These are phyloP conservation scores for Monilinia fructigena DNA, from an alignment of 2,329 filamentous ascomycete species.

Conservation along the genomic window DNA sequence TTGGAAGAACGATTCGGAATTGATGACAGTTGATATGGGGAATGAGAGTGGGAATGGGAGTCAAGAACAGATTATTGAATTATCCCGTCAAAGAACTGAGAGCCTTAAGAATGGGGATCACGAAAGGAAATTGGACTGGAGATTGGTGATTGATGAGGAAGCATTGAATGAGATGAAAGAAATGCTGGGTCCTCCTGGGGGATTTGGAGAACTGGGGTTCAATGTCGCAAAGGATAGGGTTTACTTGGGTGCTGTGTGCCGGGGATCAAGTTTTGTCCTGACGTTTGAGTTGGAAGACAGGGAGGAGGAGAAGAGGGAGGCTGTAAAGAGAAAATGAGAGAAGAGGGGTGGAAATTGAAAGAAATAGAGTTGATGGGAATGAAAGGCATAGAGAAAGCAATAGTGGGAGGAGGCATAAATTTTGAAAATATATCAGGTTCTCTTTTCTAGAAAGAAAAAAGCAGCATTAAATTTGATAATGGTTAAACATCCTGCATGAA, in stretches of 20 bases:
- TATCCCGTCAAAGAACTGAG: slow-evolving; percentile 6
- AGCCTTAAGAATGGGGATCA: neutral
- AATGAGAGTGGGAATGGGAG: neutral
- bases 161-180: slow-evolving; percentile 30
- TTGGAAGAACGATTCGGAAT: neutral
- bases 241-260: slow-evolving; percentile 26
- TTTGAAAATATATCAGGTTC: neutral
- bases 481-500: neutral
- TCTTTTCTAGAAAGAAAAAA: neutral
- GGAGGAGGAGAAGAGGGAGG: neutral
- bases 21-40: neutral
- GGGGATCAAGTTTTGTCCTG: slow-evolving; percentile 25
- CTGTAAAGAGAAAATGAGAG: too few species aligned
- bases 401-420: neutral
- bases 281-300: slow-evolving; percentile 11
- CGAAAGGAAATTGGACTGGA: slow-evolving; percentile 27
- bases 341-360: neutral
- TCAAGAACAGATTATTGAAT: slow-evolving; percentile 13
- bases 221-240: slow-evolving; percentile 24
- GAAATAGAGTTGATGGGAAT: neutral
- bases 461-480: neutral
- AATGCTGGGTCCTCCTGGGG: slow-evolving; percentile 27
- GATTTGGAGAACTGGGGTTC: slow-evolving; percentile 30
- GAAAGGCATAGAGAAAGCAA: neutral
- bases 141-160: slow-evolving; percentile 23